Conservation (phyloP, 345 rosid species). For the Rhodomyrtus tomentosa region DNA sequence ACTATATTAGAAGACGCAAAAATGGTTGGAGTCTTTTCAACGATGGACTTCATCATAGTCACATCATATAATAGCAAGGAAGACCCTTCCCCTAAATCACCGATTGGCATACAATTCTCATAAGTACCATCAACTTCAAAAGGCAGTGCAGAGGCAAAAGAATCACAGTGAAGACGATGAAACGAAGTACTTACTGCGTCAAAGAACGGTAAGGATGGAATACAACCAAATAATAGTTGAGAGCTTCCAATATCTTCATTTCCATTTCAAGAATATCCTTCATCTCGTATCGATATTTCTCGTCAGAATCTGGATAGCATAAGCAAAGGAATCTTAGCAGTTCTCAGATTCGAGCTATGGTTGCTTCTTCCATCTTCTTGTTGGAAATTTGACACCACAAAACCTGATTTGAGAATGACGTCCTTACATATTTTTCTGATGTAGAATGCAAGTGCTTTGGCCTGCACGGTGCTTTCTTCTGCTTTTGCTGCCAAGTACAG, state of each 20-base stretch:
- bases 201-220: conserved; percentile 90
- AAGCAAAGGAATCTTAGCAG: conserved; percentile 9
- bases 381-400: not conserved
- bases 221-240: conserved; percentile 83
- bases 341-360: not conserved
- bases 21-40: not conserved
- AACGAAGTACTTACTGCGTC: conserved; percentile 43
- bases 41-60: not conserved
- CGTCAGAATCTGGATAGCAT: conserved; percentile 58
- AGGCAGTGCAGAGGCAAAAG: not conserved
- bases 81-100: not conserved
- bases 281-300: conserved; percentile 63
- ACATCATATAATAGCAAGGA: too few relatives aligned
- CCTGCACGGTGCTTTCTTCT: conserved; percentile 95
- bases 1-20: not conserved
- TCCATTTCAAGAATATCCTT: conserved; percentile 97
- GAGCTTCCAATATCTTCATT: conserved; percentile 94
- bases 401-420: not conserved
- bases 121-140: not conserved
- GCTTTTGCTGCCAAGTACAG: conserved; percentile 96
- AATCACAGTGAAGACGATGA: not conserved
- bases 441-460: conserved; percentile 63
- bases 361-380: not conserved
- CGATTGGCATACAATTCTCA: not conserved
- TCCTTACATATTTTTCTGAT: conserved; percentile 58